A percentile compares a stretch with the other conserved stretches of the same genome.
Conservation (phyloP, 2,329 filamentous ascomycete genomes). For the Aureobasidium sp. region DNA sequence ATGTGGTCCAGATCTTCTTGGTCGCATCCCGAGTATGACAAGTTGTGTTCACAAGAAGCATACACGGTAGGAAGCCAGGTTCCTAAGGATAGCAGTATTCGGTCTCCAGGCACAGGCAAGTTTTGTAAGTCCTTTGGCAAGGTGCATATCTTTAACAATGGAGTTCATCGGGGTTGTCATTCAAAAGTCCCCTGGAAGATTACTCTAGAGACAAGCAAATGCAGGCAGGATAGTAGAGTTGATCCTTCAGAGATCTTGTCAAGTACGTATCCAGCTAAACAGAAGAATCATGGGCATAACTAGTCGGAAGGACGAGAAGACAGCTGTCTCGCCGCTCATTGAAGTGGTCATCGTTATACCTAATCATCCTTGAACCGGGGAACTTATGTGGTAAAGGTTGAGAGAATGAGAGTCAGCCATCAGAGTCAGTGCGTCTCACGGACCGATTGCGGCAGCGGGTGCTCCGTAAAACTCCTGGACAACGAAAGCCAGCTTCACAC, state of each 20-base stretch:
- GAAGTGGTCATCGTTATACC: not conserved
- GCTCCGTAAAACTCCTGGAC: not conserved
- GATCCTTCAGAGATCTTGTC: not conserved
- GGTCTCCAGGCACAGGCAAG: not conserved
- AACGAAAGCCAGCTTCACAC: not conserved
- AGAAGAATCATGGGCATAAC: not conserved
- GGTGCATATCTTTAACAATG: not conserved
- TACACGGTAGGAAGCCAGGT: not conserved
- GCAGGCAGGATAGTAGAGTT: not conserved
- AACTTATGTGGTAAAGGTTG: not conserved
- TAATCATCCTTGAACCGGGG: not conserved
- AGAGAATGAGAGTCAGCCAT: not conserved
- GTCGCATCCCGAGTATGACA: not conserved
- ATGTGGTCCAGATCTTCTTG: not conserved
- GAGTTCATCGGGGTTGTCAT: not conserved
- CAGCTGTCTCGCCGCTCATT: not conserved
- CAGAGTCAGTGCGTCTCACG: not conserved
- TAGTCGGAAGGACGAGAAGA: too few species aligned
- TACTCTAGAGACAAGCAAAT: not conserved
- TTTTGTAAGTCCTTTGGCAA: too few species aligned
- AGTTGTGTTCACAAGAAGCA: not conserved
- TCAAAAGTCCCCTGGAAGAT: not conserved
- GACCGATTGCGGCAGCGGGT: constrained; percentile 8
- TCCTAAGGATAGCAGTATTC: not conserved
- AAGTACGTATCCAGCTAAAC: not conserved